These are phyloP conservation scores for Hanseniaspora meyeri DNA, from an alignment of 805 yeast genomes.

Conservation along the genomic window DNA sequence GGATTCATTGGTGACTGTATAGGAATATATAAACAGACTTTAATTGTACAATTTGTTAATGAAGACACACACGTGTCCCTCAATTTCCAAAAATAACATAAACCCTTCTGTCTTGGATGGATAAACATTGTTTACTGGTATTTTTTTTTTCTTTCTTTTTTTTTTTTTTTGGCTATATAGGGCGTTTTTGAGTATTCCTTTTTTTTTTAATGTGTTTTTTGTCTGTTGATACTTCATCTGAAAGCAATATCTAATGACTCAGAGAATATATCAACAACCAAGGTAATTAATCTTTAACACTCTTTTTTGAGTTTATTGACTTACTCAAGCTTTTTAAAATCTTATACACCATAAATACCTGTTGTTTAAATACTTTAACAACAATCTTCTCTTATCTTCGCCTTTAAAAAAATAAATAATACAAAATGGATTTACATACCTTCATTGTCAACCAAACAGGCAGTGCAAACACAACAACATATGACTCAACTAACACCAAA, in stretches of 20 bases:
- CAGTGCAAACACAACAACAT: not conserved
- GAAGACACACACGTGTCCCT: not conserved
- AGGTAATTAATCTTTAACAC: not conserved
- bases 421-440: not conserved
- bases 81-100: too few relatives aligned
- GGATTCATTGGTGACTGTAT: constrained; percentile 30
- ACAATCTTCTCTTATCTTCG: not conserved
- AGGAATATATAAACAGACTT: not conserved
- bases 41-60: too few relatives aligned
- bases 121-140: not conserved
- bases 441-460: not conserved
- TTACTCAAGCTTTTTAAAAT: not conserved
- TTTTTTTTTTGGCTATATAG: not conserved
- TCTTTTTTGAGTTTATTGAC: not conserved
- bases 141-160: not conserved
- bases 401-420: not conserved
- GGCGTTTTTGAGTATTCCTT: not conserved
- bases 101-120: too few relatives aligned
- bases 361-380: not conserved
- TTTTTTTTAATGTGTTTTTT: not conserved
- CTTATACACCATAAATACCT: not conserved
- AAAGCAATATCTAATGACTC: not conserved
- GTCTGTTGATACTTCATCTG: too few relatives aligned
- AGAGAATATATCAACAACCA: not conserved
- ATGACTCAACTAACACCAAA: not conserved